These are phyloP conservation scores for Cenchrus fungigraminus DNA, from an alignment of 176 grass and related monocot species.

Conservation along the genomic window DNA sequence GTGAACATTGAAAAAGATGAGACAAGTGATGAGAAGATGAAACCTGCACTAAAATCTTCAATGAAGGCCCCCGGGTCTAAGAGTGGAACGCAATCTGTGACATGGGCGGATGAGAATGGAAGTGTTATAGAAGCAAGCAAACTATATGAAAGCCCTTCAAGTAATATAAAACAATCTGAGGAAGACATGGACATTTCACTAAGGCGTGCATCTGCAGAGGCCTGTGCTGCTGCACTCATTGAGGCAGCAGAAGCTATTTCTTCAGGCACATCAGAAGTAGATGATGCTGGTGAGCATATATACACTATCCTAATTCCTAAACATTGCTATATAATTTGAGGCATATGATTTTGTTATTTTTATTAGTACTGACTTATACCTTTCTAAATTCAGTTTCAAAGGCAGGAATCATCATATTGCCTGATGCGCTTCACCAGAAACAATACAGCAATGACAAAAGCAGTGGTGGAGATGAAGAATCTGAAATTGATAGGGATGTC, in stretches of 20 bases:
- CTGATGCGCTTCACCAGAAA: constrained; percentile 46
- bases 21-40: constrained; percentile 40
- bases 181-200: constrained; percentile 54
- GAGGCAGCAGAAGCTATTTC: constrained; percentile 73
- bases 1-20: constrained; percentile 40
- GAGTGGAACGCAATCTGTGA: constrained; percentile 54
- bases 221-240: constrained; percentile 73
- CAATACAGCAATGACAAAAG: constrained; percentile 33
- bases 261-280: constrained; percentile 62
- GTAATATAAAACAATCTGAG: constrained; percentile 32
- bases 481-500: constrained; percentile 63
- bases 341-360: constrained; percentile 18
- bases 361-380: constrained; percentile 1
- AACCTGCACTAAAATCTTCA: constrained; percentile 65
- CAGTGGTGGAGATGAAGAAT: constrained; percentile 42
- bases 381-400: constrained; percentile 63
- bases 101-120: constrained; percentile 68
- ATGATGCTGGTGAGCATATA: constrained; percentile 68
- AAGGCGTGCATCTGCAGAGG: constrained; percentile 80
- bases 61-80: constrained; percentile 62
- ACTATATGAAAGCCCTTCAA: constrained; percentile 42
- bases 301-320: constrained; percentile 7
- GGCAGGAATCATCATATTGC: constrained; percentile 76
- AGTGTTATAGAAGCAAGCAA: constrained; percentile 45
- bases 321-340: constrained; percentile 9